Evolutionary conservation across 768 basidiomycete species (phyloP), one percentile per base, ranked within the genome.

Genomic region (Naganishia kalamii): DNA sequence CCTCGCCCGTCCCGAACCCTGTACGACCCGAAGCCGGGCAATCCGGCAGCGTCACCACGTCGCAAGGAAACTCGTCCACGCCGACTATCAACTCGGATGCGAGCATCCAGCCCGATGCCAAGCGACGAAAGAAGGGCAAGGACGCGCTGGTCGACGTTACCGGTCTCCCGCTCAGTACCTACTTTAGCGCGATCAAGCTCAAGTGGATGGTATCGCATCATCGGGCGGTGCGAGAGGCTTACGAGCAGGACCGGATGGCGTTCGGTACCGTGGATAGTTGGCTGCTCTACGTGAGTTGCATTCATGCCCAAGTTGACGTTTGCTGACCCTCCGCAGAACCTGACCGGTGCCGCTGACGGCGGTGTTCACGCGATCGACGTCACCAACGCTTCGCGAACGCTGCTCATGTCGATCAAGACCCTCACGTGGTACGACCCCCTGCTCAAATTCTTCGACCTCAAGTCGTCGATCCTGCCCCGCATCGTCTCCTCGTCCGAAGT

Each of bases 211-310:
- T 94, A 67, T 89, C 94, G 76, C 86, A 97, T 74, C 79, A 87
- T 73, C 82, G 83, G 3, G 84, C 86, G 32, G 91, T 98, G 62
- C 78, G 82, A 35, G 81, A 84, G 46, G 93, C 96, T 0, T 87
- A 92, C 73, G 85, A 88, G 41, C 79, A 84, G 40, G 90, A 91
- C 77, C 84, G 89, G 66, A 83, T 98, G 13, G 80, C 87, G 23
- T 92, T 97, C 73, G 96, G 96, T 25, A 99, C 96, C 1, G 87
- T 99, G 60, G 96, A 99, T 78, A 92, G 90, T 32, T 99, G 94
- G 94, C 84, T 99, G 49, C 84, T 86, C 71, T 97, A 92, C 78
- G 91, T 92, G 74, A 60, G 81, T 71, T 12, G 15, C 0, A n/a
- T 10, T 5, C 73, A 19, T 35, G 11, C 33, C 37, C 8, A 52